Evolutionary conservation across 345 rosid species (phyloP).

Genomic region (Raphanus raphanistrum): DNA sequence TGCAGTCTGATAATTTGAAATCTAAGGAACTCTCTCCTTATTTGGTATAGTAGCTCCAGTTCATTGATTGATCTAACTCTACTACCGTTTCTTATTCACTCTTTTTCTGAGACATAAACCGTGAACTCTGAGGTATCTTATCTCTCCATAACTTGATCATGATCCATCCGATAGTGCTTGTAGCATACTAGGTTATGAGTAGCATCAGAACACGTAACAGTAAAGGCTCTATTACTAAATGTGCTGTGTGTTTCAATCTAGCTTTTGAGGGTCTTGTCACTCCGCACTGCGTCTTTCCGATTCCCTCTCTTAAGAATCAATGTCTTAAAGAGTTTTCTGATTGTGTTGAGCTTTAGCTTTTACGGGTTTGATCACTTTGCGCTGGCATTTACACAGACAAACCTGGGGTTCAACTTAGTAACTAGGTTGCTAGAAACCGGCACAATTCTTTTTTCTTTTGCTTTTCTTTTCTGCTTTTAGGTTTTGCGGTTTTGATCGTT

Average conservation of each 20-base stretch:
- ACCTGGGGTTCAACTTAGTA: not conserved
- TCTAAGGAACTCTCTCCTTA: not conserved
- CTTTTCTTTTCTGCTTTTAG: not conserved
- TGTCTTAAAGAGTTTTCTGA: not conserved
- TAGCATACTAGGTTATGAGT: constrained; percentile 1
- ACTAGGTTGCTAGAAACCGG: not conserved
- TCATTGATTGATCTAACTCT: constrained; percentile 1
- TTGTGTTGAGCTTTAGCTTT: not conserved
- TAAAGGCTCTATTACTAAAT: not conserved
- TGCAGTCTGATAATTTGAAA: not conserved
- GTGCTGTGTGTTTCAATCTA: not conserved
- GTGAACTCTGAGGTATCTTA: not conserved
- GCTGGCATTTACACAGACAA: not conserved
- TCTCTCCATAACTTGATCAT: not conserved
- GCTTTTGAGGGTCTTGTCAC: not conserved
- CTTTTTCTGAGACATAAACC: not conserved
- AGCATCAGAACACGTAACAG: not conserved
- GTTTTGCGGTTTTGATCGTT: not conserved
- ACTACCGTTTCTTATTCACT: not conserved
- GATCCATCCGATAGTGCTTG: constrained; percentile 13
- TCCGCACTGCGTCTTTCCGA: not conserved
- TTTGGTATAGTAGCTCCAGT: not conserved
- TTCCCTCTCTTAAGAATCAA: not conserved
- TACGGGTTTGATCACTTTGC: not conserved
- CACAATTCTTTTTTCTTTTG: not conserved